Evolutionary conservation across 768 basidiomycete genomes (phyloP).

Genomic region (Lentinula lateritia): DNA sequence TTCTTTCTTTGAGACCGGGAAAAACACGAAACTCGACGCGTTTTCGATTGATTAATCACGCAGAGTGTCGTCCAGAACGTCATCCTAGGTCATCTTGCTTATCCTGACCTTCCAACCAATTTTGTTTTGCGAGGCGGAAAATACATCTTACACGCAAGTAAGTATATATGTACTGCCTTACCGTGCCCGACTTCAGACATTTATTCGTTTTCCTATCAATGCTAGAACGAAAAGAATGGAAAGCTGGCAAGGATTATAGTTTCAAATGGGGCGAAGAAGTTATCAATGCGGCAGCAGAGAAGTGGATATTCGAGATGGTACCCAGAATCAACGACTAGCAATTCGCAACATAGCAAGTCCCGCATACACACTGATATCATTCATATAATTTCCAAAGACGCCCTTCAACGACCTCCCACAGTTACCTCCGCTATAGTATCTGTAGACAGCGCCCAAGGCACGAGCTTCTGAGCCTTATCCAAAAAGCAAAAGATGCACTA

Average conservation of each 20-base stretch:
- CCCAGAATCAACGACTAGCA: neutral
- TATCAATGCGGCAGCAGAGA: neutral
- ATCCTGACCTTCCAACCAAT: neutral
- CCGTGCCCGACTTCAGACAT: too few relatives aligned
- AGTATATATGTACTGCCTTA: neutral
- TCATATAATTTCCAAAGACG: too few relatives aligned
- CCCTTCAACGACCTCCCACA: too few relatives aligned
- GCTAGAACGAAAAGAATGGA: neutral
- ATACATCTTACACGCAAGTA: neutral
- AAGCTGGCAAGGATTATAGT: neutral
- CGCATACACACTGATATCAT: too few relatives aligned
- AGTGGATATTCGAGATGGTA: constrained; percentile 1
- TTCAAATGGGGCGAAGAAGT: neutral
- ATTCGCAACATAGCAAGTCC: neutral
- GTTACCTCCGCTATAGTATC: too few relatives aligned
- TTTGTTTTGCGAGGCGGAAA: neutral
- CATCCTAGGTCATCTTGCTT: neutral
- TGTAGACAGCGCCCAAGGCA: too few relatives aligned
- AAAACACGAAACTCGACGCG: too few relatives aligned
- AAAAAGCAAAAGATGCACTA: too few relatives aligned
- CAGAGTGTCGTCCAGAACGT: neutral
- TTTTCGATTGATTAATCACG: neutral
- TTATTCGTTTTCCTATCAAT: neutral
- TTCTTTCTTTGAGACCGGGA: neutral
- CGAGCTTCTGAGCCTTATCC: too few relatives aligned